Conservation (phyloP, 352 stramenopile genomes). For the Globisporangium parvum region DNA sequence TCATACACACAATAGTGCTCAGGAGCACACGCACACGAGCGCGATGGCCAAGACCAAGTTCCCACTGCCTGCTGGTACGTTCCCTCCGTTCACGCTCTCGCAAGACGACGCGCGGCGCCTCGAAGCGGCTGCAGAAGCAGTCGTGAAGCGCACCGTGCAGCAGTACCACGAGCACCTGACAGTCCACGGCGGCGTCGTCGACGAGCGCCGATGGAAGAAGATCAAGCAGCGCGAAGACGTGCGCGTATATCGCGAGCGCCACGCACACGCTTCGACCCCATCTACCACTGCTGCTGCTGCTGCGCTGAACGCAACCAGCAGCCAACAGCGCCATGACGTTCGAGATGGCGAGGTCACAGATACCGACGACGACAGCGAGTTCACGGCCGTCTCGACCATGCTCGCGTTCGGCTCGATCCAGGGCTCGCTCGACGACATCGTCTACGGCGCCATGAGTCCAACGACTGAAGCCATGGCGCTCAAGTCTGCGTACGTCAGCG, state of each 20-base stretch:
- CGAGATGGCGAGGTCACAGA: too few species aligned
- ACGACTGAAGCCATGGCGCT: constrained; percentile 44
- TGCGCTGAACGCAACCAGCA: too few species aligned
- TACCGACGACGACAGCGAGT: background rate
- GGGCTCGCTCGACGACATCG: constrained; percentile 44
- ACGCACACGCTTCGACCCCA: too few species aligned
- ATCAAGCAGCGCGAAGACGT: constrained; percentile 10
- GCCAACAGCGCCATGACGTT: too few species aligned
- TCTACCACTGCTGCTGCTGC: too few species aligned
- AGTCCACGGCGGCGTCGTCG: background rate
- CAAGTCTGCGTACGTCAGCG: constrained; percentile 39
- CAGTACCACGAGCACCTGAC: constrained; percentile 4
- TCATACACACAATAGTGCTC: too few species aligned
- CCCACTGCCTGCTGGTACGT: background rate
- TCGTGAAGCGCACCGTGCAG: constrained; percentile 2
- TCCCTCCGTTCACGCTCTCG: constrained; percentile 1
- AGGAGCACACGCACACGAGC: too few species aligned
- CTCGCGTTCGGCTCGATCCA: constrained; percentile 25
- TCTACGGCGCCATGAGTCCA: constrained; percentile 50
- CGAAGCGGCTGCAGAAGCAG: background rate
- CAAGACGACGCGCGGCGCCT: background rate
- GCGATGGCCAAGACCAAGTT: background rate
- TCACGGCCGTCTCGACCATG: constrained; percentile 6
- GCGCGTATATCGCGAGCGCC: constrained; percentile 6
- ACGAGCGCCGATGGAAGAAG: constrained; percentile 1